Conservation (phyloP, 768 basidiomycete genomes). For the Xerocomellus dryophilus region DNA sequence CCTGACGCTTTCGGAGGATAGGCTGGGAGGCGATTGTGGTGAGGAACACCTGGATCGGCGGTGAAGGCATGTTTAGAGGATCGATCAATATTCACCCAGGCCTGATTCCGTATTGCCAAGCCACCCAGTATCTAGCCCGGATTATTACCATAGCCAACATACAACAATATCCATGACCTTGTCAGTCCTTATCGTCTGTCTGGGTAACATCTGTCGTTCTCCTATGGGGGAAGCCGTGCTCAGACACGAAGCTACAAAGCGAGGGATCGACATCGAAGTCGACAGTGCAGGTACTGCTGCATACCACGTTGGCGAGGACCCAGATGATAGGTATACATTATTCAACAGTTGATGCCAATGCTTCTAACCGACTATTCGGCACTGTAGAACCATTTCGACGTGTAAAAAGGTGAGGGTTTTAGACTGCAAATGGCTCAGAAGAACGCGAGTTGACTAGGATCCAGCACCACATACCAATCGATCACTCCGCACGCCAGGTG, state of each 20-base stretch:
- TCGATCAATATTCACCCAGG: constrained; percentile 1
- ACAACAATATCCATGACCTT: constrained; percentile 29
- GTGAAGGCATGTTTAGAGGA: constrained; percentile 59
- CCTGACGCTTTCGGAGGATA: constrained; percentile 75
- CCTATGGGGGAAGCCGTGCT: constrained; percentile 93
- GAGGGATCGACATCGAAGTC: constrained; percentile 64
- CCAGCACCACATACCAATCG: constrained; percentile 74
- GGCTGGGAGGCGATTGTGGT: constrained; percentile 88
- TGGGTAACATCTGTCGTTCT: constrained; percentile 86
- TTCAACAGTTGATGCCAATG: background rate
- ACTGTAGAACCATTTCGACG: constrained; percentile 59
- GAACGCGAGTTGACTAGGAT: background rate
- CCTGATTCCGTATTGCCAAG: background rate
- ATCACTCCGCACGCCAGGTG: constrained; percentile 66
- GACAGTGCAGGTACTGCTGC: constrained; percentile 85
- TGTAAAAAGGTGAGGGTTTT: constrained; percentile 58
- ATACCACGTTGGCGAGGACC: constrained; percentile 81
- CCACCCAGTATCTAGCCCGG: background rate
- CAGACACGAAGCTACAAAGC: constrained; percentile 59
- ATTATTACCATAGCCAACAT: background rate
- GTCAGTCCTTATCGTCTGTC: constrained; percentile 71
- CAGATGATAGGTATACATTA: constrained; percentile 66
- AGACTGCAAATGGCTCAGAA: background rate
- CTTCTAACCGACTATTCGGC: background rate
- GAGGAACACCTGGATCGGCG: constrained; percentile 75